Conservation (phyloP, 1,284 basidiomycete genomes). For the Neonothopanus nambi region DNA sequence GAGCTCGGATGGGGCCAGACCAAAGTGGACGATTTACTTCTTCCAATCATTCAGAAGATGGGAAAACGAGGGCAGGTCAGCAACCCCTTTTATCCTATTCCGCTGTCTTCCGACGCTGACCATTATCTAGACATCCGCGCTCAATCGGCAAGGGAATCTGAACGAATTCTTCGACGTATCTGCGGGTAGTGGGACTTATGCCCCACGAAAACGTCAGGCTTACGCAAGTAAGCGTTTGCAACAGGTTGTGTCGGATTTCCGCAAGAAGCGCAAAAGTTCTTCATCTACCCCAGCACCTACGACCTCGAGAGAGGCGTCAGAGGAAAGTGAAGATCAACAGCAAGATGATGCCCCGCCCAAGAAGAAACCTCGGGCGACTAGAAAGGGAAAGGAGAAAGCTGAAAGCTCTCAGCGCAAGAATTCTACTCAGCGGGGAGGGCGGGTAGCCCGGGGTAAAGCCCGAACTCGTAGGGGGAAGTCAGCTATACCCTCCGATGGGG, state of each 20-base stretch:
- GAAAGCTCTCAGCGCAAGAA: slow-evolving; percentile 14
- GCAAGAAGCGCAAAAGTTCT: slow-evolving; percentile 36
- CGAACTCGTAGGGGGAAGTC: not conserved
- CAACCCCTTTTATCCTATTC: not conserved
- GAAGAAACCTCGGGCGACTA: slow-evolving; percentile 9
- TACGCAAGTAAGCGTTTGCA: slow-evolving; percentile 89
- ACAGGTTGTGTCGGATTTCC: slow-evolving; percentile 84
- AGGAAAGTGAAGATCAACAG: slow-evolving; percentile 17
- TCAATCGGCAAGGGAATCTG: slow-evolving; percentile 77
- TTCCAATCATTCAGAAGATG: slow-evolving; percentile 93
- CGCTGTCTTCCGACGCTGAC: not conserved
- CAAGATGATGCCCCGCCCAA: slow-evolving; percentile 7
- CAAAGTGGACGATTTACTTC: slow-evolving; percentile 90
- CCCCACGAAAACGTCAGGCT: slow-evolving; percentile 76
- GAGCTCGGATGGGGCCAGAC: slow-evolving; percentile 85
- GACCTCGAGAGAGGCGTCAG: slow-evolving; percentile 19
- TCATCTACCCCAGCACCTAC: slow-evolving; percentile 1
- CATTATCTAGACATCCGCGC: slow-evolving; percentile 49
- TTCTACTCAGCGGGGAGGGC: not conserved
- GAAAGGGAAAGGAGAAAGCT: not conserved
- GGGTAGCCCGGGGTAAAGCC: not conserved
- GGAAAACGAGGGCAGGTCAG: slow-evolving; percentile 73
- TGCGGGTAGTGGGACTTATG: slow-evolving; percentile 65
- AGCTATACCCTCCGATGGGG: not conserved
- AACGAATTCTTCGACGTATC: slow-evolving; percentile 62